Base-by-base conservation (phyloP, 495 filamentous ascomycete species). In the Penicillium ucsense region DNA sequence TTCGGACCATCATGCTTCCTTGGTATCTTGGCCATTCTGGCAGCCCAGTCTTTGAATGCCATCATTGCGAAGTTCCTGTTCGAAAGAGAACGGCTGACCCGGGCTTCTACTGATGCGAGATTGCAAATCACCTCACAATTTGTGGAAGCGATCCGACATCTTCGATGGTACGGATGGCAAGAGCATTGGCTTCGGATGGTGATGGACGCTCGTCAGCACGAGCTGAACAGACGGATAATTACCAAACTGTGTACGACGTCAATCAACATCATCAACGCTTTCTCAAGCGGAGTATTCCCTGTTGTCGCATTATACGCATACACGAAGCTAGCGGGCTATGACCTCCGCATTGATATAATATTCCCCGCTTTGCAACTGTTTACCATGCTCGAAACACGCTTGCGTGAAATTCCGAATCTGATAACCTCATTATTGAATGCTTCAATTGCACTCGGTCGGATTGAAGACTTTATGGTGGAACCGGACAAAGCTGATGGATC, bases 91-190 rank as follows among this genome's bases (percentile, higher is more conserved):
- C 71, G 70, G 44, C 70, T 68, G 3, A 84, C 84, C 8, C 73
- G 86, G 59, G 59, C 67, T 0, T 80, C 81, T 3, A 86, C 86
- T 1, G 88, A 94, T 63, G 60, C 58, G 10, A 82, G 86, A 50
- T 74, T 89, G 7, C 83, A 90, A 56, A 78, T 80, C 6, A 83
- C 81, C 8, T 81, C 83, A 12, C 86, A 94, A 60, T 87, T 89
- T 47, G 82, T 91, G 38, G 86, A 89, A 58, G 79, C 84, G 3
- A 88, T 91, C 35, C 79, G 88, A n/a, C 86, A 89, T 55, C 71
- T 94, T 20, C 78, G 88, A 8, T 94, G 85, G 82, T 90, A 94
- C 57, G 86, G 82, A 32, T 94, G 88, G 88, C 85, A 94, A 63
- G 73, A 79, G 43, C 74, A 81, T 41, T 94, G 88, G 88, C 77